phyloP scores from a whole-genome alignment of 495 filamentous ascomycete genomes.

The Hypoxylon fuscum region DNA sequence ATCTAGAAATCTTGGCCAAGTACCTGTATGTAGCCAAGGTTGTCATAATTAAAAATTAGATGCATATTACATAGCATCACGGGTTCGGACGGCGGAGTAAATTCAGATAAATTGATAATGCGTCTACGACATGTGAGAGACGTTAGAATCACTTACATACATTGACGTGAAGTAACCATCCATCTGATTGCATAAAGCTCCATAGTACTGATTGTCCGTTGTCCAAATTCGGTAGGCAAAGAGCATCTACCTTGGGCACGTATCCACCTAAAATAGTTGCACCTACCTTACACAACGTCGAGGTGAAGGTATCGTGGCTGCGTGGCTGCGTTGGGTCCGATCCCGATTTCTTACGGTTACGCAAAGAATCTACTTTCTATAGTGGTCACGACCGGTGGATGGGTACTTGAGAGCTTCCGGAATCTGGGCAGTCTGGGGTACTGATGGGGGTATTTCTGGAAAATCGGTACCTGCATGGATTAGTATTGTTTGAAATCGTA shows the following conservation, averaged over 20 bases:
- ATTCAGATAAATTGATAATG: not conserved
- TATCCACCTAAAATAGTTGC: not conserved
- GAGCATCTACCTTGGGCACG: not conserved
- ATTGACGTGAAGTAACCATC: conserved; percentile 12
- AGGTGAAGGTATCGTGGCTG: not conserved
- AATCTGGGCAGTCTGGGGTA: too few species aligned
- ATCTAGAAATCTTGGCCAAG: conserved; percentile 1
- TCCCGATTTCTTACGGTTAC: too few species aligned
- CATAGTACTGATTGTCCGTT: too few species aligned
- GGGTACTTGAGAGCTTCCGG: too few species aligned
- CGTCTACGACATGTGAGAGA: not conserved
- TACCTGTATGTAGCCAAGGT: not conserved
- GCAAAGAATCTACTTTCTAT: too few species aligned
- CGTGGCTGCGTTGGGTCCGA: too few species aligned
- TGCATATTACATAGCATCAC: not conserved
- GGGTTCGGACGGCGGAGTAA: not conserved
- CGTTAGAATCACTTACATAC: not conserved
- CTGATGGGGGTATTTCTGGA: too few species aligned
- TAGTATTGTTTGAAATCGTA: conserved; percentile 26
- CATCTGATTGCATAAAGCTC: conserved; percentile 7
- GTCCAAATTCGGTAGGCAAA: conserved; percentile 19
- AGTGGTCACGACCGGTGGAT: too few species aligned
- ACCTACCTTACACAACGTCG: too few species aligned
- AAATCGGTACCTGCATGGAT: not conserved
- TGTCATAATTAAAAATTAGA: not conserved